Base-by-base conservation (phyloP, 2,329 filamentous ascomycete species). In the Macroventuria anomochaeta region DNA sequence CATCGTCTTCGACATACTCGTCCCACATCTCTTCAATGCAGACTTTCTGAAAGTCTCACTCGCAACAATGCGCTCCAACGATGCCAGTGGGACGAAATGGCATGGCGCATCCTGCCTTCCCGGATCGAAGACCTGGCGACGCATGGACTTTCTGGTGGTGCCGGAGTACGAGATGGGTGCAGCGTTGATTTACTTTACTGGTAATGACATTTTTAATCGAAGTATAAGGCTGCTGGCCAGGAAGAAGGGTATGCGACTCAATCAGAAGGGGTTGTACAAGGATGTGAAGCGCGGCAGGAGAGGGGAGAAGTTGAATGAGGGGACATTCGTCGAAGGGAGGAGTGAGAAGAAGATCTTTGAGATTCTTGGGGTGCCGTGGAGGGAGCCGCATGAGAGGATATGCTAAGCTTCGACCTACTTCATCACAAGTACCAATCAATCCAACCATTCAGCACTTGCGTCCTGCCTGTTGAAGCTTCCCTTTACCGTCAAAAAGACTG, bases 201-300 rank as follows among this genome's bases (percentile, higher is more conserved):
- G 93, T 1, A 95, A 97, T 63, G 93, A 96, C 70, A 88, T 96
- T 28, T 97, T 97, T 77, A 97, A 97, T 72, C 81, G 93, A 13
- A 96, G 90, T 68, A 84, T 97, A 72, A 79, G 93, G 59, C 76
- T 96, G 13, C 73, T 97, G 59, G 91, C 92, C 12, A 85, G 86
- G 32, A 91, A 86, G 75, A 95, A 90, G 75, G 85, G 86, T 0
- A 92, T 96, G 90, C 78, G 89, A 43, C 71, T 97, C 48, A 97
- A 96, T 63, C 93, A 97, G 75, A 80, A 83, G 25, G 93, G 92
- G 0, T 72, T 97, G 49, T 96, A 88, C 65, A 83, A 80, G 63
- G 83, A 91, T 71, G 86, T 90, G 1, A 79, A 90, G 71, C 79
- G 86, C 33, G 85, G 84, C 0, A 76, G 74, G 25, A 77, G 80